Evolutionary conservation across 805 yeast species (phyloP), one percentile per base, ranked within the genome.

Genomic region (Vanderwaltozyma verrucispora): DNA sequence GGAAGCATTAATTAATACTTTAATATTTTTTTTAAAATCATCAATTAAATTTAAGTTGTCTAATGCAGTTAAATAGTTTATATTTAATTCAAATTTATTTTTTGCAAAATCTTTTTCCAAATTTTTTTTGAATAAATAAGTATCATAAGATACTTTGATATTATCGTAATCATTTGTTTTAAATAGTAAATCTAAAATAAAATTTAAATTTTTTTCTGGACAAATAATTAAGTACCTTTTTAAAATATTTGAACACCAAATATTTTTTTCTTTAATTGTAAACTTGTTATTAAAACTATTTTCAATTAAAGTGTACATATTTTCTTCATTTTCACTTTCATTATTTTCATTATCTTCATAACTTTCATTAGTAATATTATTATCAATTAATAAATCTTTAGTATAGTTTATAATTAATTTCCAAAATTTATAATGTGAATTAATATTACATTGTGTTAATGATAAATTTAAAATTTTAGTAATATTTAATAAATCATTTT

Each of bases 401-500:
- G 50, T 32, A 35, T 50, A 56, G 3, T 36, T 30, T 5, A 56
- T 15, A 1, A 55, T 38, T 7, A 41, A 16, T 15, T 44, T 45
- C 63, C 63, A 58, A 5, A 52, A 12, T n/a, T 43, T 44, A 6
- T 40, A 37, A 34, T 54, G 63, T 2, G 35, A 28, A 2, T 44
- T 48, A 26, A 38, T 35, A 7, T 41, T 30, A 3, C 39, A 21
- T 8, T 49, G 17, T 19, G 19, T 26, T 17, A 59, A 35, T 4
- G 49, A 40, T 14, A 39, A 49, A 47, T 45, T 55, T 40, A 38
- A 56, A 34, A 27, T 69, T 61, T 17, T 37, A 40, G 37, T 43
- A 38, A 45, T 52, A 32, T 37, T 56, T 58, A 9, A 54, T 58
- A 50, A 56, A 59, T 36, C 60, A 57, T 15, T 59, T 42, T 27